A percentile compares a stretch with the other conserved stretches of the same genome.
phyloP scores from a whole-genome alignment of 768 basidiomycete species.

The Filobasidium floriforme region DNA sequence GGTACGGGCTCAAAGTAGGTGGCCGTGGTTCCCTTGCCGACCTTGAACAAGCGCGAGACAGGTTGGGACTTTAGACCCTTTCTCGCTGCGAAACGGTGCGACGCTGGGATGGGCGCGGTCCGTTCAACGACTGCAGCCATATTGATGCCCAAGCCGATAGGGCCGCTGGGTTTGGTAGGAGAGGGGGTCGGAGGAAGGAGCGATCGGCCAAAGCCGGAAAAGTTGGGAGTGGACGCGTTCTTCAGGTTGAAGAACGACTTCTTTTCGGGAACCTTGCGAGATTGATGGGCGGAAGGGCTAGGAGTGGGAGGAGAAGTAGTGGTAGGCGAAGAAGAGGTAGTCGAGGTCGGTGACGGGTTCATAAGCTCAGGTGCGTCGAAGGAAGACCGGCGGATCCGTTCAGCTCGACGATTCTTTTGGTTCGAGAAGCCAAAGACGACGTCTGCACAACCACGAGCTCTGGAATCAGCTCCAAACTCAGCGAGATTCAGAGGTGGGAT shows the following conservation, averaged over 20 bases:
- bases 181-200: neutral
- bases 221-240: neutral
- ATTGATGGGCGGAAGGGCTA: neutral
- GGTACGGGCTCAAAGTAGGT: conserved; percentile 2
- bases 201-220: neutral
- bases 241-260: neutral
- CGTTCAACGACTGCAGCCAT: too few relatives aligned
- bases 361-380: too few relatives aligned
- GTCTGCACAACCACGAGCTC: neutral
- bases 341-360: neutral
- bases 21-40: neutral
- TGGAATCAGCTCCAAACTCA: neutral
- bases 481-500: neutral
- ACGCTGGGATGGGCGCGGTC: too few relatives aligned
- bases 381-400: too few relatives aligned
- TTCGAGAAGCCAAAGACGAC: neutral
- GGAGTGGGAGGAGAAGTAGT: neutral
- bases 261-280: neutral
- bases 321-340: neutral
- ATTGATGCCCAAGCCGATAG: neutral
- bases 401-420: neutral
- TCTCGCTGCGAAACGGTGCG: neutral
- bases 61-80: neutral
- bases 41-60: neutral
- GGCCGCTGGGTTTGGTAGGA: neutral